Conservation (phyloP, 2,329 filamentous ascomycete species). For the Gnomoniopsis sp. region DNA sequence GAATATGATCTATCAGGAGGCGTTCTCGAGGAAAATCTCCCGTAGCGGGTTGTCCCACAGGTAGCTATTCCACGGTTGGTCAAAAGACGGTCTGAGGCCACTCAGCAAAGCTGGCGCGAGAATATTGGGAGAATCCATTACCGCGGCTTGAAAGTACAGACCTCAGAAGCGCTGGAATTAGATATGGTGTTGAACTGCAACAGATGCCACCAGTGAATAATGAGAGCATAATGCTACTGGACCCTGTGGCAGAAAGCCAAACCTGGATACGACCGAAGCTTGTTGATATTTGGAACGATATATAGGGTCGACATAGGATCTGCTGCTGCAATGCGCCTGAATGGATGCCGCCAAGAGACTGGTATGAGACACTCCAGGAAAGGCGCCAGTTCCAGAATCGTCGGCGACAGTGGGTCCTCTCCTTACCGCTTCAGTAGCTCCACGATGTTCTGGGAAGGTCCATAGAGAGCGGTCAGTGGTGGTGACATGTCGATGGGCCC, state of each 20-base stretch:
- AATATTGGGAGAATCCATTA: too few relatives aligned
- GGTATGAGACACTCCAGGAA: background rate
- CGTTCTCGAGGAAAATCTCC: too few relatives aligned
- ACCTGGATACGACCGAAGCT: background rate
- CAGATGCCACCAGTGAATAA: background rate
- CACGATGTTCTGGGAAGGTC: constrained; percentile 7
- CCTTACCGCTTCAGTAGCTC: constrained; percentile 15
- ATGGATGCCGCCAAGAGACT: background rate
- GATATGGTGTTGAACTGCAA: background rate
- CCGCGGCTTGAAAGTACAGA: too few relatives aligned
- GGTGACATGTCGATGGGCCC: constrained; percentile 2
- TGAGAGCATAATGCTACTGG: background rate
- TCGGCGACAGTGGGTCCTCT: constrained; percentile 7
- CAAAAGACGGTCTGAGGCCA: too few relatives aligned
- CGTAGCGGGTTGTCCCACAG: too few relatives aligned
- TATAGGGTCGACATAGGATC: background rate
- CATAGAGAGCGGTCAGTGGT: constrained; percentile 13
- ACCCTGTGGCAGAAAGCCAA: background rate
- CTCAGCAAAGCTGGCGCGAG: too few relatives aligned
- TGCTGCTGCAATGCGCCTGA: background rate
- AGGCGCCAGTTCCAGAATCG: background rate
- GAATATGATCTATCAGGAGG: too few relatives aligned
- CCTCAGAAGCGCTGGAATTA: too few relatives aligned
- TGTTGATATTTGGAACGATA: background rate
- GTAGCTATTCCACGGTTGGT: too few relatives aligned